phyloP scores from a whole-genome alignment of 345 rosid genomes.

The Eucalyptus regnans region DNA sequence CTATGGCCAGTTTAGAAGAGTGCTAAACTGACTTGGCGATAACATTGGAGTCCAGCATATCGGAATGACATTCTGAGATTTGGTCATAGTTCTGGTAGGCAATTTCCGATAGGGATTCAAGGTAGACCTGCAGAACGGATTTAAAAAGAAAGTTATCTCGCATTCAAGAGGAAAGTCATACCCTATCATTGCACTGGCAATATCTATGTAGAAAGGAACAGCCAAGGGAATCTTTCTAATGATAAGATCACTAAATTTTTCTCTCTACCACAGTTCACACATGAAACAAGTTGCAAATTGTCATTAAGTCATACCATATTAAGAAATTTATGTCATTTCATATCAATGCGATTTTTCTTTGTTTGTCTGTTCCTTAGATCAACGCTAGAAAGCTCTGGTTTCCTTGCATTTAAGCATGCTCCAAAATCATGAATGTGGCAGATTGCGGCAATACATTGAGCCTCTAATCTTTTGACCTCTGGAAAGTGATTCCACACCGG shows the following conservation, averaged over 20 bases:
- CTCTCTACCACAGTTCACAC: background rate
- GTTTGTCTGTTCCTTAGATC: background rate
- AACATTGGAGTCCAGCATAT: no score
- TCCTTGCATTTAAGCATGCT: background rate
- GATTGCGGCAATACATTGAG: background rate
- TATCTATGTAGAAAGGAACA: no score
- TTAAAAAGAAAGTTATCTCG: background rate
- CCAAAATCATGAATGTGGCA: background rate
- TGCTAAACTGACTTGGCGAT: background rate
- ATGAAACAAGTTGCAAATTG: background rate
- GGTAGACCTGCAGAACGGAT: background rate
- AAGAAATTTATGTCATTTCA: no score
- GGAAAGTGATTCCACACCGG: background rate
- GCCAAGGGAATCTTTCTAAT: no score
- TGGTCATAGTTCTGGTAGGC: background rate
- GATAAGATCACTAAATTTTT: background rate
- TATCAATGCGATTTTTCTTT: background rate
- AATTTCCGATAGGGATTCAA: background rate
- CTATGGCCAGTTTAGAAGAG: background rate
- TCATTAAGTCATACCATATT: background rate
- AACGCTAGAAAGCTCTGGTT: background rate
- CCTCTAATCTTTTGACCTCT: background rate
- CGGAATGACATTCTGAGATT: background rate
- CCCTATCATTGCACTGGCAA: background rate
- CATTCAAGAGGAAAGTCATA: background rate